Base-by-base conservation (phyloP, 1,284 basidiomycete genomes). In the Cryptococcus sp. region DNA sequence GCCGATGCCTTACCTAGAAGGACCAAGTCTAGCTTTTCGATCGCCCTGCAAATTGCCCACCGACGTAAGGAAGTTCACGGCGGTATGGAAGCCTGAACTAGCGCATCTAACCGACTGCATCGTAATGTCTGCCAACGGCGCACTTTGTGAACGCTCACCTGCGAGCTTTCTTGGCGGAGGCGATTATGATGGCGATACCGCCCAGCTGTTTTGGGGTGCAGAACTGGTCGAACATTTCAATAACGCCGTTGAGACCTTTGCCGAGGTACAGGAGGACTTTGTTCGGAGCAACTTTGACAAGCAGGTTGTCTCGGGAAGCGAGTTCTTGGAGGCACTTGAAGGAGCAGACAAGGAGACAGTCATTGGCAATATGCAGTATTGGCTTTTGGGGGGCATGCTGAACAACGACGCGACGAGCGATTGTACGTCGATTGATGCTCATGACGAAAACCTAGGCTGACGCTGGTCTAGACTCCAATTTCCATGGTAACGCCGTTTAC, bases 131-230 rank as follows among this genome's bases (percentile, higher is more conserved):
- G 70, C 73, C 0, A 59, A 63, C 41, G 57, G 57, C 25, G 49
- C 25, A 3, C 41, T 62, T n/a, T 76, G 74, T 46, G 50, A 37
- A 11, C 61, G 63, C 23, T 73, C 73, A 3, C 73, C 74, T 0
- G 73, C 72, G 16, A 71, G 67, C 50, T 65, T 64, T 44, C 60
- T 73, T 20, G 68, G 67, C 2, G 74, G 74, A n/a, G 74, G 74
- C 2, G 74, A 76, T 56, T 74, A 76, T 49, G 74, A 76, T 50
- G 74, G 74, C 3, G 74, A 76, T 57, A 73, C 69, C 0, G 65
- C 67, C 1, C 61, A 65, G 15, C 46, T 74, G 16, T 64, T 71
- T 46, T 74, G 68, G 66, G 69, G 70, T 41, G 39, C 46, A 1
- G 58, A 39, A 0, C 48, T 76, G 1, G 70, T 74, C 3, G 48